Conservation (phyloP, 116 monocot species). For the Iris pallida region DNA sequence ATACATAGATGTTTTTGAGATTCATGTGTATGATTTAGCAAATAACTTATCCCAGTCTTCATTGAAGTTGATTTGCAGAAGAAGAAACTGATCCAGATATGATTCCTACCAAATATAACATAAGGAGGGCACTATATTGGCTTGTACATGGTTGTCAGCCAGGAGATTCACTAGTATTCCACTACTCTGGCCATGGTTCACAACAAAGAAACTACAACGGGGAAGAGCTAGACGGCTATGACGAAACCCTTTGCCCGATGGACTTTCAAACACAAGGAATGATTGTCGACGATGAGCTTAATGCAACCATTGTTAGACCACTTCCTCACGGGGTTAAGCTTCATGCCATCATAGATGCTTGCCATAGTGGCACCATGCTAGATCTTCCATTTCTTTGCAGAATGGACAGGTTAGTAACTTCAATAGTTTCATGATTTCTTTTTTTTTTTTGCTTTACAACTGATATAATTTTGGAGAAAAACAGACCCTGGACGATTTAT, state of each 20-base stretch:
- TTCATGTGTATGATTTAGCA: too few relatives aligned
- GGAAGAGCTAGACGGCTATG: constrained; percentile 69
- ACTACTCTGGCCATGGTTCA: constrained; percentile 84
- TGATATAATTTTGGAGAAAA: not conserved
- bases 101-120: constrained; percentile 66
- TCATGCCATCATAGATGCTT: constrained; percentile 83
- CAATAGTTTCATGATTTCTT: not conserved
- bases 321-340: constrained; percentile 69
- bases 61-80: constrained; percentile 50
- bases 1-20: too few relatives aligned
- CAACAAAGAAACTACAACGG: constrained; percentile 69
- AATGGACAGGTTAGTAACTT: constrained; percentile 59
- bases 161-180: constrained; percentile 75
- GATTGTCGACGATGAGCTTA: constrained; percentile 87
- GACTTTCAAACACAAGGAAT: constrained; percentile 90
- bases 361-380: constrained; percentile 76
- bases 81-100: constrained; percentile 64
- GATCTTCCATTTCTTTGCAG: constrained; percentile 78
- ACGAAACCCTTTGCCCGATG: constrained; percentile 76
- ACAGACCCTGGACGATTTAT: not conserved
- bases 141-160: constrained; percentile 79
- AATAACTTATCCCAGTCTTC: too few relatives aligned
- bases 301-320: constrained; percentile 63
- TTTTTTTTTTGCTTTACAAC: not conserved
- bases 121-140: constrained; percentile 78